Evolutionary conservation across 179 eudicot genomes (phyloP).

Genomic region (Monotropa hypopitys): DNA sequence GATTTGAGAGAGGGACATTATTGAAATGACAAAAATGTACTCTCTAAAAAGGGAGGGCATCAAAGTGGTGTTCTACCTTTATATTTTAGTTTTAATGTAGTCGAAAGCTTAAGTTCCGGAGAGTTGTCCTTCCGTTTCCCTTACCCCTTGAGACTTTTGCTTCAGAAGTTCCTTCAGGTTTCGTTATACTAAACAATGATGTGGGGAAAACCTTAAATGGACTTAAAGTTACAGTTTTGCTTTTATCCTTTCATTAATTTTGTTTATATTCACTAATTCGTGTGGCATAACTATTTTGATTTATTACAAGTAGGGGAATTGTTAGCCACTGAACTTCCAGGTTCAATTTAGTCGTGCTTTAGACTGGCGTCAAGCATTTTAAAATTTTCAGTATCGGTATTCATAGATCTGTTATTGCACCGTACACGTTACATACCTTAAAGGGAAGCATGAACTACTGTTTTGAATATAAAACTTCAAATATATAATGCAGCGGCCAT

Average conservation of each 20-base stretch:
- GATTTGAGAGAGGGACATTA: too few species aligned
- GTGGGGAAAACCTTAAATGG: not conserved
- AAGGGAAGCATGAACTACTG: not conserved
- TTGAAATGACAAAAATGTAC: too few species aligned
- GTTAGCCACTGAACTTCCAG: not conserved
- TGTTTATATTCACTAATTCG: too few species aligned
- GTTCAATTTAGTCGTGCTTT: not conserved
- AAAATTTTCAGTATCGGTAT: not conserved
- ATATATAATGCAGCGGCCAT: conserved; percentile 25
- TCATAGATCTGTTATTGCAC: not conserved
- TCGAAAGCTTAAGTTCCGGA: not conserved
- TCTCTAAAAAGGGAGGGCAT: too few species aligned
- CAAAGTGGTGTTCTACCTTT: too few species aligned
- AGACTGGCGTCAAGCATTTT: not conserved
- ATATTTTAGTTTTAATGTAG: not conserved
- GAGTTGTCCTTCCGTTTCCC: not conserved
- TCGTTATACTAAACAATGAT: not conserved
- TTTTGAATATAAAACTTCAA: not conserved
- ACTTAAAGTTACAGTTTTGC: not conserved
- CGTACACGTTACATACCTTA: not conserved
- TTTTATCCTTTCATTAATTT: not conserved
- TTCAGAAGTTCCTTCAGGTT: not conserved
- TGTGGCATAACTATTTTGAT: not conserved
- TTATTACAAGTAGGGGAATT: not conserved
- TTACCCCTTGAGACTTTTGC: not conserved